A percentile compares a stretch with the other conserved stretches of the same genome.
These are phyloP conservation scores for Metschnikowia shivogae DNA, from an alignment of 805 yeast genomes.

Conservation along the genomic window DNA sequence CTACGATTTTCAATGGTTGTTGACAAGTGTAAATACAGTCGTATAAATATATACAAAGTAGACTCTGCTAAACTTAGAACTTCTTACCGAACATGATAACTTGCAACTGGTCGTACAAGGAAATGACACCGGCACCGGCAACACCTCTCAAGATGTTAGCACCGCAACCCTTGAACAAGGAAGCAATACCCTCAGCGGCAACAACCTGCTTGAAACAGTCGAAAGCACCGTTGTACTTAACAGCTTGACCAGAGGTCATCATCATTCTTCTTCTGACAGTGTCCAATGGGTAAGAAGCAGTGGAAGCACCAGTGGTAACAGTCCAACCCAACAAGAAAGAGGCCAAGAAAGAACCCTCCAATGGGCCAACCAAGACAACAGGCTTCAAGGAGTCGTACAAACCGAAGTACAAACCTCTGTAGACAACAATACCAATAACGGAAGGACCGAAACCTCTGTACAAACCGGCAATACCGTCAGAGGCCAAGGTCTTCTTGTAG, in stretches of 20 bases:
- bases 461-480: slow-evolving; percentile 97
- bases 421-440: slow-evolving; percentile 93
- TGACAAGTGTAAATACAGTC: slow-evolving; percentile 8
- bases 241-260: slow-evolving; percentile 99
- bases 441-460: slow-evolving; percentile 99
- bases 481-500: slow-evolving; percentile 89
- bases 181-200: slow-evolving; percentile 90
- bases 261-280: slow-evolving; percentile 99
- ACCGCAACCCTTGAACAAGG: slow-evolving; percentile 98
- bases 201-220: slow-evolving; percentile 90
- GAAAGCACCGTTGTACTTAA: slow-evolving; percentile 91
- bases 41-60: slow-evolving; percentile 19
- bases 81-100: slow-evolving; percentile 93
- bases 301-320: slow-evolving; percentile 97
- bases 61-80: slow-evolving; percentile 41
- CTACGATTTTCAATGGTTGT: not conserved
- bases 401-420: slow-evolving; percentile 99
- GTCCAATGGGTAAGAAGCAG: slow-evolving; percentile 98
- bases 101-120: slow-evolving; percentile 96
- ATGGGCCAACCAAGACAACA: slow-evolving; percentile 86
- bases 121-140: slow-evolving; percentile 99
- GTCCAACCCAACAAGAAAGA: slow-evolving; percentile 96
- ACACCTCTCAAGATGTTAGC: slow-evolving; percentile 99
- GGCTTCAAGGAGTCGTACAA: slow-evolving; percentile 96
- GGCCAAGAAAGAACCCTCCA: slow-evolving; percentile 92